Conservation (phyloP, 805 yeast species). For the Ogataea dorogensis region DNA sequence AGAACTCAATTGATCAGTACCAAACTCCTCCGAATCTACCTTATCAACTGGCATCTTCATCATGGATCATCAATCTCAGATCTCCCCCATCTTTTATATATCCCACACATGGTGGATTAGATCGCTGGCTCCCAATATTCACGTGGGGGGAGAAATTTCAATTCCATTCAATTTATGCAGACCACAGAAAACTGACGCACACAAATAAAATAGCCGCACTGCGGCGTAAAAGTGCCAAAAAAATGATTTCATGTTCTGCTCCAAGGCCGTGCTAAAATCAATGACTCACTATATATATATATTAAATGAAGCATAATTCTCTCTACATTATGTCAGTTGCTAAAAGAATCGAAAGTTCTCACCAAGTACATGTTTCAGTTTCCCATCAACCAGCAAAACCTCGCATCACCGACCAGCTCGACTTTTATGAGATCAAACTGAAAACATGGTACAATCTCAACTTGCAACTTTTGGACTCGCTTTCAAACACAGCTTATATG, state of each 20-base stretch:
- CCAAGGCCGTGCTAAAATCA: slow-evolving; percentile 7
- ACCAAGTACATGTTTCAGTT: background rate
- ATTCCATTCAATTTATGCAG: slow-evolving; percentile 1
- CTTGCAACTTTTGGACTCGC: slow-evolving; percentile 16
- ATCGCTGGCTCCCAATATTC: background rate
- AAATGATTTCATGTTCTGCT: slow-evolving; percentile 7
- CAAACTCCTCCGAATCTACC: no score
- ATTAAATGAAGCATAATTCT: background rate
- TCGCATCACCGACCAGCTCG: slow-evolving; percentile 8
- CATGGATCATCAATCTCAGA: no score
- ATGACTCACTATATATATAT: slow-evolving; percentile 6
- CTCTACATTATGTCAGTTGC: slow-evolving; percentile 4
- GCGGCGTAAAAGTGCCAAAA: background rate
- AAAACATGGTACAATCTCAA: slow-evolving; percentile 21
- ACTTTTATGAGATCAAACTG: slow-evolving; percentile 13
- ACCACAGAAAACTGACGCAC: slow-evolving; percentile 1
- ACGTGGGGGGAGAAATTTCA: slow-evolving; percentile 1
- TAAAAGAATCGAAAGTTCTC: background rate
- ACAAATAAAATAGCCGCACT: background rate
- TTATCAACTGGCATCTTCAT: no score
- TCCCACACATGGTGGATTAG: no score
- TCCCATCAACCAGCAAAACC: background rate
- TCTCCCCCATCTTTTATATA: no score
- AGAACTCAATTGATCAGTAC: no score
- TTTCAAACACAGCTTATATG: slow-evolving; percentile 12